Base-by-base conservation (phyloP, 257 asterid species). In the Nicotiana noctiflora region DNA sequence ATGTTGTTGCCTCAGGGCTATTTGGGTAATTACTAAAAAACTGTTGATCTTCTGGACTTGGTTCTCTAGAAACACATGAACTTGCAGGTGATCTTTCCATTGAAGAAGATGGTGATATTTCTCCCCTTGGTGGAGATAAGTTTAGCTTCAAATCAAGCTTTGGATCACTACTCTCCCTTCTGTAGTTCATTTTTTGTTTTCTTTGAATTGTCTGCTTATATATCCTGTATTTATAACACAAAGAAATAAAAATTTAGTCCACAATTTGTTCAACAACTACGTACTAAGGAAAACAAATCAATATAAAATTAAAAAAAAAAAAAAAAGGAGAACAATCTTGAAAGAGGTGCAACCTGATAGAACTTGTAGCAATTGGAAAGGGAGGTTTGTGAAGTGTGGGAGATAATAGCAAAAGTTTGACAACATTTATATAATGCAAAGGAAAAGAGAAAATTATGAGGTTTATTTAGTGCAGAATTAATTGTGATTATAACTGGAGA, bases 51-150 rank as follows among this genome's bases (percentile, higher is more conserved):
- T 37, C 79, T 27, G 79, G 79, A 10, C 67, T 29, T 11, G 57
- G 44, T 59, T 80, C 83, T 21, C 79, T 18, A 1, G 83, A 80
- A 57, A 80, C 6, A 57, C 83, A 80, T 13, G 83, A 80, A 44
- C 79, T 66, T 44, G 83, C 29, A 25, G 83, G 68, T 15, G 83
- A 80, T 37, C 32, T 31, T 23, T 80, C 76, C 67, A 66, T 65
- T 2, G 82, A 65, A 14, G 40, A 17, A 51, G 34, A 64, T 14
- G 70, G 83, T 21, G 83, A 80, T 6, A 46, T 49, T 23, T 51
- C 56, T 13, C 17, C 68, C 32, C 79, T 56, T 17, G 83, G 83
- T 31, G 83, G 83, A 1, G 83, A 80, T 80, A 80, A 80, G 31
- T 80, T 80, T 55, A 80, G 31, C 79, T 67, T 67, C 31, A 80